A percentile compares a stretch with the other conserved stretches of the same genome.
Evolutionary conservation across 495 filamentous ascomycete species (phyloP).

Genomic region (Tetracladium marchalianum): DNA sequence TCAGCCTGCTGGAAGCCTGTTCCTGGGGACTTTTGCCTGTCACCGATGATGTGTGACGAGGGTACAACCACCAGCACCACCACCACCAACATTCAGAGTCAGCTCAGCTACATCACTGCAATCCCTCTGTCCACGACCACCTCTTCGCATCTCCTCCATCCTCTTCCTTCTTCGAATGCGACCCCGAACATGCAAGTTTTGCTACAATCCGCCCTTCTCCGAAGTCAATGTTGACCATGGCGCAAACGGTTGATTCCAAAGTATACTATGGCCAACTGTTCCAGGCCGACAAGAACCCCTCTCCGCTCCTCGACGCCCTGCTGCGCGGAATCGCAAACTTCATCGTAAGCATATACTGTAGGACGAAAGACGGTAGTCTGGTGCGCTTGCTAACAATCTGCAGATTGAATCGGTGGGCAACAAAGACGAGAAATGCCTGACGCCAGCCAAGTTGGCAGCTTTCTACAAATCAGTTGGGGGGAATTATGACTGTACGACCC

Average conservation of each 20-base stretch:
- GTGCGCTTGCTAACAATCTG: neutral
- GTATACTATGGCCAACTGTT: conserved; percentile 78
- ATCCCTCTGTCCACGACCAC: too few relatives aligned
- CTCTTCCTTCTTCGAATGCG: neutral
- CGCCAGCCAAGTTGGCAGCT: conserved; percentile 69
- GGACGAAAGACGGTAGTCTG: neutral
- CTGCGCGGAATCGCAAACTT: conserved; percentile 68
- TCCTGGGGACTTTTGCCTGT: too few relatives aligned
- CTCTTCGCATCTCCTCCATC: too few relatives aligned
- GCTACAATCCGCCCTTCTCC: neutral
- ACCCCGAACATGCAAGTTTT: conserved; percentile 6
- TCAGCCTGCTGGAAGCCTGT: too few relatives aligned
- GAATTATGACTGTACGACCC: conserved; percentile 62
- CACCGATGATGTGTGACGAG: too few relatives aligned
- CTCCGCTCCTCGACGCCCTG: conserved; percentile 64
- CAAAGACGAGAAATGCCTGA: conserved; percentile 53
- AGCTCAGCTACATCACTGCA: too few relatives aligned
- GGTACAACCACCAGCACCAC: too few relatives aligned
- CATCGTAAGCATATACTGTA: conserved; percentile 66
- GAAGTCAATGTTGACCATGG: conserved; percentile 5
- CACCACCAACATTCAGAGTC: too few relatives aligned
- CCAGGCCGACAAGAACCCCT: conserved; percentile 66
- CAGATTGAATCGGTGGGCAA: conserved; percentile 57
- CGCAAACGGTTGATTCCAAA: conserved; percentile 16
- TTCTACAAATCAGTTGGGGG: conserved; percentile 88